These are phyloP conservation scores for Blepharisma japonicum DNA, from an alignment of 73 alveolate genomes.

Conservation along the genomic window DNA sequence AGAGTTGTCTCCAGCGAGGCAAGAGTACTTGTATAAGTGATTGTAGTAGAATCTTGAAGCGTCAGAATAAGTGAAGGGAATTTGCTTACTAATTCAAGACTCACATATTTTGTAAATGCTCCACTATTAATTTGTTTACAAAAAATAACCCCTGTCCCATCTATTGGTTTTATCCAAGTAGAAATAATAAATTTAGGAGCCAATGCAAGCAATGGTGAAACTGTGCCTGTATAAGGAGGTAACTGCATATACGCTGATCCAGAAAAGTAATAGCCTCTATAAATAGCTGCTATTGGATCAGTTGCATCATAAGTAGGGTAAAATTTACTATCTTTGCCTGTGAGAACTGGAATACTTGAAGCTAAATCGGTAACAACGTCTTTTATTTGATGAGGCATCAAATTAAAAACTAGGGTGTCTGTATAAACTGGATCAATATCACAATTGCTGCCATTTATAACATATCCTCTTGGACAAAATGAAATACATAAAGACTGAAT, in stretches of 20 bases:
- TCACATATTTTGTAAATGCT: not conserved
- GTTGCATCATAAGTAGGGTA: not conserved
- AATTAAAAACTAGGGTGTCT: not conserved
- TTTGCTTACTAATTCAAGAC: not conserved
- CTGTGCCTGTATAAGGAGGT: not conserved
- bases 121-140: not conserved
- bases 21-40: no score
- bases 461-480: not conserved
- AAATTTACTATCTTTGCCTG: not conserved
- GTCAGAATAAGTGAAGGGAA: not conserved
- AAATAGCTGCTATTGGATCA: conserved; percentile 3
- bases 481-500: not conserved
- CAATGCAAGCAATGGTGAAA: not conserved
- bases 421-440: not conserved
- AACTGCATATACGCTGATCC: conserved; percentile 12
- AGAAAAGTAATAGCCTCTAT: conserved; percentile 13
- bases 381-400: not conserved
- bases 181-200: not conserved
- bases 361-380: not conserved
- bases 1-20: not conserved
- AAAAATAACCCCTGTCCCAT: not conserved
- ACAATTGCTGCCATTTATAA: not conserved
- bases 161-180: not conserved
- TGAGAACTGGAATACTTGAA: conserved; percentile 6
- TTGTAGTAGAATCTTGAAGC: not conserved